A percentile compares a stretch with the other conserved stretches of the same genome.
These are phyloP conservation scores for Penicillium sp. DNA, from an alignment of 2,329 filamentous ascomycete genomes.

Conservation along the genomic window DNA sequence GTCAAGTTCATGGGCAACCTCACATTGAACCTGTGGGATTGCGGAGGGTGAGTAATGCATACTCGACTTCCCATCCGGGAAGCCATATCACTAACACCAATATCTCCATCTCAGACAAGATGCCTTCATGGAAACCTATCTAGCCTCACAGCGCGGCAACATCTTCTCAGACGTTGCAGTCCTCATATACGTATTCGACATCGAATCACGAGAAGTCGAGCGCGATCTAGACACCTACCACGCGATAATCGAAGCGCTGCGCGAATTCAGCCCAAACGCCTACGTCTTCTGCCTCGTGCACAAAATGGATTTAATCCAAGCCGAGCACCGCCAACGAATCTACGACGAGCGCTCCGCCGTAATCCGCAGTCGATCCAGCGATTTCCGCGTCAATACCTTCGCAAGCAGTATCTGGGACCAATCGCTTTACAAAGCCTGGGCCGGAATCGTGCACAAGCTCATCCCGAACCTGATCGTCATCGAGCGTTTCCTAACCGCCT, in stretches of 20 bases:
- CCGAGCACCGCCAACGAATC: slow-evolving; percentile 71
- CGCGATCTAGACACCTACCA: slow-evolving; percentile 90
- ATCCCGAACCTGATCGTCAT: slow-evolving; percentile 92
- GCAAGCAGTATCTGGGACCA: slow-evolving; percentile 99
- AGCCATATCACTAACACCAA: neutral
- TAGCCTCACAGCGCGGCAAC: slow-evolving; percentile 90
- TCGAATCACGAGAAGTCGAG: slow-evolving; percentile 91
- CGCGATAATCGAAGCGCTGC: slow-evolving; percentile 81
- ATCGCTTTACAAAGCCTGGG: slow-evolving; percentile 96
- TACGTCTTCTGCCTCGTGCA: slow-evolving; percentile 94
- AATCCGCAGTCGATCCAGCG: slow-evolving; percentile 71
- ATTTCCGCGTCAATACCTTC: slow-evolving; percentile 79
- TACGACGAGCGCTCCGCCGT: slow-evolving; percentile 80
- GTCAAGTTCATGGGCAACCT: slow-evolving; percentile 98
- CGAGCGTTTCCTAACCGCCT: slow-evolving; percentile 76
- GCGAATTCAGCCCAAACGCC: slow-evolving; percentile 76
- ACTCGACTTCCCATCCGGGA: neutral
- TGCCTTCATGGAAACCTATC: slow-evolving; percentile 97
- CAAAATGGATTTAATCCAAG: slow-evolving; percentile 96
- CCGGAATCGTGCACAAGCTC: slow-evolving; percentile 93
- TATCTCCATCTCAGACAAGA: slow-evolving; percentile 65
- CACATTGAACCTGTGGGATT: slow-evolving; percentile 97
- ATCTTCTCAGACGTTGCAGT: slow-evolving; percentile 97
- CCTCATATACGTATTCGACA: slow-evolving; percentile 98
- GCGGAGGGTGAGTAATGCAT: slow-evolving; percentile 67